These are phyloP conservation scores for Neonothopanus nambi DNA, from an alignment of 1,284 basidiomycete genomes.

Conservation along the genomic window DNA sequence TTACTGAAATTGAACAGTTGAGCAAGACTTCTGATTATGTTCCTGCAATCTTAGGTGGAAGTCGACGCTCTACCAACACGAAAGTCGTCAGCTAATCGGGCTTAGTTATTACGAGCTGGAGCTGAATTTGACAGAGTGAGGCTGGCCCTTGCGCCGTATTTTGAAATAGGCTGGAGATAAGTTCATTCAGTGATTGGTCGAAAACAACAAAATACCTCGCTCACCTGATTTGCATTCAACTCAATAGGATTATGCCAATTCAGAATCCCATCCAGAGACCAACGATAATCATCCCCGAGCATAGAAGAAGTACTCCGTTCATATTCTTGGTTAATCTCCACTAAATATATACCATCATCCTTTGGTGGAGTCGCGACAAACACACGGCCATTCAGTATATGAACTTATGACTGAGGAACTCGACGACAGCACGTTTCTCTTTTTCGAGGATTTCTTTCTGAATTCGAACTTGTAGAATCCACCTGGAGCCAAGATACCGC, in stretches of 20 bases:
- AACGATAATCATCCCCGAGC: conserved; percentile 43
- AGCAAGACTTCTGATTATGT: too few species aligned
- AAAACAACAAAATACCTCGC: conserved; percentile 8
- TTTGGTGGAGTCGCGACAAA: conserved; percentile 47
- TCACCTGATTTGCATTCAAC: conserved; percentile 58
- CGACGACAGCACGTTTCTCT: conserved; percentile 14
- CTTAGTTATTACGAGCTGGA: too few species aligned
- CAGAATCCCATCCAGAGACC: conserved; percentile 50
- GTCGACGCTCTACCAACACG: too few species aligned
- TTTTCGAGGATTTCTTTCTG: conserved; percentile 25
- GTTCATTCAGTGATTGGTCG: conserved; percentile 5
- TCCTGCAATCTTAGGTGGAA: too few species aligned
- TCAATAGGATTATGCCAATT: conserved; percentile 63
- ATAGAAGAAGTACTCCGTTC: conserved; percentile 23
- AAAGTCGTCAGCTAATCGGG: too few species aligned
- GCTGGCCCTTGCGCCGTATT: conserved; percentile 66
- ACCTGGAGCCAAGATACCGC: conserved; percentile 47
- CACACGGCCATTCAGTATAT: conserved; percentile 47
- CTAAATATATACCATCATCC: conserved; percentile 43
- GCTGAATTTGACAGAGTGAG: conserved; percentile 66
- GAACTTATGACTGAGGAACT: conserved; percentile 36
- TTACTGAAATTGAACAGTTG: too few species aligned
- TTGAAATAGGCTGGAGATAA: conserved; percentile 54
- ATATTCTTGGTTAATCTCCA: conserved; percentile 43
- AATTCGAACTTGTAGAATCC: conserved; percentile 43